Evolutionary conservation across 2,329 filamentous ascomycete species (phyloP), one percentile per base, ranked within the genome.

Genomic region (Aspergillus persii): DNA sequence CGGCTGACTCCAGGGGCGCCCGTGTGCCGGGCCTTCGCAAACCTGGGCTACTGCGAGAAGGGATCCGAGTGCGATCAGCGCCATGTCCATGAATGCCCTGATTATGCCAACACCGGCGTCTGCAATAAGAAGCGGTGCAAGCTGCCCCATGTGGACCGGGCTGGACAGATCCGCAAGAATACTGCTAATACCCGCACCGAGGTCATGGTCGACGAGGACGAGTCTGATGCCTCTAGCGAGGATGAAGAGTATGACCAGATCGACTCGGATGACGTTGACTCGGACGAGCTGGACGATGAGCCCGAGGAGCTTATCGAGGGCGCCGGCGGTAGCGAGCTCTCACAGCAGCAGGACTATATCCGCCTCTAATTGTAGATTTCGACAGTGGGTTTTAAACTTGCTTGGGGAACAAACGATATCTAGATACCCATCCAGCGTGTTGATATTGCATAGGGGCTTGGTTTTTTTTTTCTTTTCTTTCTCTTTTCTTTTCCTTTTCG

Each of bases 31-130:
- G 79, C 86, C 23, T 98, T 99, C 80, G 94, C 91, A 30, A 86
- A 87, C 56, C 84, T 93, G 70, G 94, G 95, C 55, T 98, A 92
- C 76, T 98, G 95, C 80, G 88, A 90, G 62, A 90, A 90, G 73
- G 95, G 94, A 61, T 83, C 84, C 57, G 77, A 82, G 57, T 98
- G 95, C 77, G 77, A 85, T 61, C 87, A 95, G 64, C 89, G 92
- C 61, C 95, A 99, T 79, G 89, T 94, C 59, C 89, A 89, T 77
- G 94, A 98, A 76, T 98, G 95, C 76, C 94, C 95, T 63, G 90
- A 96, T 74, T 97, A 96, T 81, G 91, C 91, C 83, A 96, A 96
- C 78, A 91, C 86, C 61, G 94, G 94, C 69, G 81, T 83, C 63
- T 99, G 95, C 85, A 87, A 87, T 74, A 87, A 85, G 74, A 87